These are phyloP conservation scores for Lodderomyces parapsilosis DNA, from an alignment of 1,139 yeast species.

Conservation along the genomic window DNA sequence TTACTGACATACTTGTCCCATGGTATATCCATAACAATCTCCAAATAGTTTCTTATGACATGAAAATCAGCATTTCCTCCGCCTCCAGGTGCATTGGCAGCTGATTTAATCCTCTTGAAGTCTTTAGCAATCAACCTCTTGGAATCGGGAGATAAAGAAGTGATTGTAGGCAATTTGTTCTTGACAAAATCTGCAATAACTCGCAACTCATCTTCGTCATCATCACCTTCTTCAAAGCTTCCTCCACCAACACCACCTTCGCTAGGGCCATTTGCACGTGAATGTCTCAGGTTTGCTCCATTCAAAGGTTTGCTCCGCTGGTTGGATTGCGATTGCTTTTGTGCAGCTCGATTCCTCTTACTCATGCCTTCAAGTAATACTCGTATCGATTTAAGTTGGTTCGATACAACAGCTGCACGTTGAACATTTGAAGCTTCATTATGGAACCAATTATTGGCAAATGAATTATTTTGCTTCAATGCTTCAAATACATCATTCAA, in stretches of 20 bases:
- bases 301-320: constrained; percentile 8
- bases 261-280: constrained; percentile 2
- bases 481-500: constrained; percentile 37
- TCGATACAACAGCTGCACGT: constrained; percentile 57
- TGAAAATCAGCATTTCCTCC: constrained; percentile 74
- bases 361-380: constrained; percentile 54
- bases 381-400: constrained; percentile 58
- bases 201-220: constrained; percentile 45
- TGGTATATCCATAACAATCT: constrained; percentile 68
- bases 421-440: constrained; percentile 52
- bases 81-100: constrained; percentile 34
- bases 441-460: constrained; percentile 48
- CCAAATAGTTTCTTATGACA: constrained; percentile 68
- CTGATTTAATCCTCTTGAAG: constrained; percentile 56
- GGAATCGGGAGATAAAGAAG: constrained; percentile 47
- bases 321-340: constrained; percentile 2
- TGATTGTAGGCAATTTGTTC: constrained; percentile 45
- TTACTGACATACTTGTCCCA: constrained; percentile 48
- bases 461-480: constrained; percentile 31
- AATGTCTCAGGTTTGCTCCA: background rate
- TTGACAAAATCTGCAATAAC: constrained; percentile 45
- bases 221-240: constrained; percentile 34
- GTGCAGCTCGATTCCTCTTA: constrained; percentile 13
- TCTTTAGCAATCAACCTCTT: constrained; percentile 61
- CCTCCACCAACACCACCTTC: constrained; percentile 18